These are phyloP conservation scores for Excoecaria cochinchinensis DNA, from an alignment of 345 rosid species.

Conservation along the genomic window DNA sequence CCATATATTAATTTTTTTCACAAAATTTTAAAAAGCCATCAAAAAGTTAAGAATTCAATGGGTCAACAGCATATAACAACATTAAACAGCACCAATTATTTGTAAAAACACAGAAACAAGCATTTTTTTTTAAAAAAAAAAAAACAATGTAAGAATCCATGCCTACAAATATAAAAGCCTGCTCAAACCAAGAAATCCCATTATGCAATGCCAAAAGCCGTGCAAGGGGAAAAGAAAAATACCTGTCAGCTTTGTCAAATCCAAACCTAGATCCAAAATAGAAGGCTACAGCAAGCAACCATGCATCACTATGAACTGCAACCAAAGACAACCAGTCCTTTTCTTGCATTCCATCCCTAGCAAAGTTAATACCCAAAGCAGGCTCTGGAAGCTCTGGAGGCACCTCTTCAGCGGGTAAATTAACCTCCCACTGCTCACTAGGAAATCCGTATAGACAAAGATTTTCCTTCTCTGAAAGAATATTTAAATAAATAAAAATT, in stretches of 20 bases:
- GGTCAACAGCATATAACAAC: background rate
- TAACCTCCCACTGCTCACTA: conserved; percentile 31
- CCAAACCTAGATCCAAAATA: conserved; percentile 32
- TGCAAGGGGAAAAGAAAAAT: background rate
- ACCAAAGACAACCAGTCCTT: conserved; percentile 31
- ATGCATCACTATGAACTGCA: conserved; percentile 29
- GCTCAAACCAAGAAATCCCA: background rate
- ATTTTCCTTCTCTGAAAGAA: conserved; percentile 25
- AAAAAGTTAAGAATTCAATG: background rate
- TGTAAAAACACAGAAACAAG: background rate
- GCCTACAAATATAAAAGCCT: background rate
- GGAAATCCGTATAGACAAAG: conserved; percentile 32
- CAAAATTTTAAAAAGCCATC: background rate
- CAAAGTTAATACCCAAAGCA: conserved; percentile 30
- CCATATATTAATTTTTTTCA: background rate
- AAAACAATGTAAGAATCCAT: background rate
- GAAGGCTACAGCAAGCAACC: conserved; percentile 28
- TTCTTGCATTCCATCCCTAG: conserved; percentile 31
- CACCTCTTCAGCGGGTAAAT: conserved; percentile 31
- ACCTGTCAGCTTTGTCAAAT: conserved; percentile 30
- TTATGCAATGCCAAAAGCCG: no score
- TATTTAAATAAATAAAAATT: background rate
- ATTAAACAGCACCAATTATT: background rate
- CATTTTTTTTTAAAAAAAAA: background rate
- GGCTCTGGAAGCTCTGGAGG: conserved; percentile 35